These are phyloP conservation scores for Sambucus nigra DNA, from an alignment of 129 eudicot species.

Conservation along the genomic window DNA sequence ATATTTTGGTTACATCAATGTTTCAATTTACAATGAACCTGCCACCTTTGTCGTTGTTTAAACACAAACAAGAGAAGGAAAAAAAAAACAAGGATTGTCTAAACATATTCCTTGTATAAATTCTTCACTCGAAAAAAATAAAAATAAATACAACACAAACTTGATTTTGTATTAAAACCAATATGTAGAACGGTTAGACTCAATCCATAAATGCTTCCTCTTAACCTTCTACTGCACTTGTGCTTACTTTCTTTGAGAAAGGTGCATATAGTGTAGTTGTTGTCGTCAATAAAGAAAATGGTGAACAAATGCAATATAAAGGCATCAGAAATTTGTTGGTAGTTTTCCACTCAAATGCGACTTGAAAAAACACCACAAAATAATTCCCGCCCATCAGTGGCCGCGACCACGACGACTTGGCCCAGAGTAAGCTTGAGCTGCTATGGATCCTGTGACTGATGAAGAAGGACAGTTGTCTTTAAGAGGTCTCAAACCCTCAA, in stretches of 20 bases:
- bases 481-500: background rate
- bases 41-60: background rate
- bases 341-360: no score
- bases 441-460: background rate
- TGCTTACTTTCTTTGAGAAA: no score
- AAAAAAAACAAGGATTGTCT: background rate
- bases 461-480: background rate
- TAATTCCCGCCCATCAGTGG: conserved; percentile 6
- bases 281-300: background rate
- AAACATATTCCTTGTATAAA: background rate
- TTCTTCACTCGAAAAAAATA: background rate
- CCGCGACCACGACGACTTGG: conserved; percentile 25
- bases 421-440: conserved; percentile 11
- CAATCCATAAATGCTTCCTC: background rate
- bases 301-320: background rate
- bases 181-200: no score
- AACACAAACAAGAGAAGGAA: background rate
- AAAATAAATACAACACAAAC: background rate
- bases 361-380: no score
- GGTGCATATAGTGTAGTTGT: background rate
- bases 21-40: background rate
- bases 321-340: background rate
- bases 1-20: background rate
- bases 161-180: background rate
- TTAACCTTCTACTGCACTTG: background rate